Base-by-base conservation (phyloP, 371 early-diverging fungal species). In the Mucor indicus region DNA sequence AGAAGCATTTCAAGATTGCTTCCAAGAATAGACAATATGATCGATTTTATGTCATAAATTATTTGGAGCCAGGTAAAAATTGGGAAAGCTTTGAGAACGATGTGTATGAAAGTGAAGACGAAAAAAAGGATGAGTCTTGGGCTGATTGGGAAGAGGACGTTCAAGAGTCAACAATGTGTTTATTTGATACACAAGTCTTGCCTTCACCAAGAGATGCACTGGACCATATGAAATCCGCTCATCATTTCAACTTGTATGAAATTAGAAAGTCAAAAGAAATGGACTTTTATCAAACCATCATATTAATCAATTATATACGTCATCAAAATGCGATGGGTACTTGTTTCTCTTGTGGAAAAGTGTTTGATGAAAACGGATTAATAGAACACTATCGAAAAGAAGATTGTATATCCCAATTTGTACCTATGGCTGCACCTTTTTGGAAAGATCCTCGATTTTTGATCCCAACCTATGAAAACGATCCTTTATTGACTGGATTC, bases 1-100 rank as follows among this genome's bases (percentile, higher is more conserved):
- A 97, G 88, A 95, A 93, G 79, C 96, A 96, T 66, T 96, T 96
- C 72, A 91, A 91, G 75, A 92, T 96, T 67, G 87, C 87, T 47
- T 77, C 94, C 17, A 83, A 84, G 36, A 95, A 95, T 67, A 82
- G 86, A 48, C 77, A 86, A 27, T 98, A 96, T 46, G 98, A 98
- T 64, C 83, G 89, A 27, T 96, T 92, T 67, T 98, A 95, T 60
- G 84, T 97, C n/a, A 86, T 94, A 62, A 97, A 97, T 59, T 96
- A 95, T 51, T 54, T 89, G 46, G 93, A 95, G 59, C 92, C 93
- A 2, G 93, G 92, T 33, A 90, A 89, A 63, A 90, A 90, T 75
- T 91, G 94, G 93, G 93, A 93, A 67, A 81, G 71, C 25, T 85
- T 88, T 52, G 89, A 93, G 57, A 80, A 79, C 22, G 93, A 92